phyloP scores from a whole-genome alignment of 768 basidiomycete genomes.

The Auricularia sp. region DNA sequence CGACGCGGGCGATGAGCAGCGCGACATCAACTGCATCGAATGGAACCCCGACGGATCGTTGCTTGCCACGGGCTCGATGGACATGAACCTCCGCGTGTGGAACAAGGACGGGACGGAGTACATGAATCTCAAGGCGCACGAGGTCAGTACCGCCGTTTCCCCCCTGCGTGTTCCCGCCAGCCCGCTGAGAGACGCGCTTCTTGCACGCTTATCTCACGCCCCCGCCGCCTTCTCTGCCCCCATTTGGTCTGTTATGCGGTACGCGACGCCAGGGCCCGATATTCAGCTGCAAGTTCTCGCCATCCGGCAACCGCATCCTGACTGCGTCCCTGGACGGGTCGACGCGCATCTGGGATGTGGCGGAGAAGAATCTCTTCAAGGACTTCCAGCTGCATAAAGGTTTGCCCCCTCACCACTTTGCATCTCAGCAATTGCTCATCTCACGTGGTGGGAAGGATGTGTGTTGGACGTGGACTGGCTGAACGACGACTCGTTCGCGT shows the following conservation, averaged over 20 bases:
- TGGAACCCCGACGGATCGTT: slow-evolving; percentile 69
- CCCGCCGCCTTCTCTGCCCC: slow-evolving; percentile 4
- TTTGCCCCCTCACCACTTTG: slow-evolving; percentile 16
- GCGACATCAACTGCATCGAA: slow-evolving; percentile 64
- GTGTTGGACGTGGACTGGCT: slow-evolving; percentile 79
- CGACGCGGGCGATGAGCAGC: slow-evolving; percentile 20
- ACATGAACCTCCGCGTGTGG: slow-evolving; percentile 59
- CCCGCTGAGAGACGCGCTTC: slow-evolving; percentile 19
- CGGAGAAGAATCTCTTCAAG: neutral
- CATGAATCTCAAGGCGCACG: slow-evolving; percentile 42
- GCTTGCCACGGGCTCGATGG: slow-evolving; percentile 70
- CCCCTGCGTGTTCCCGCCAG: neutral
- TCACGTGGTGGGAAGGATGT: slow-evolving; percentile 37
- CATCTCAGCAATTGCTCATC: neutral
- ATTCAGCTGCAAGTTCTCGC: neutral
- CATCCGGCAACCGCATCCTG: neutral
- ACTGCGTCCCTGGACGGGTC: neutral
- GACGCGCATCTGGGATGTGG: neutral
- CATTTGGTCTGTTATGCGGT: no score
- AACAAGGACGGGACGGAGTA: slow-evolving; percentile 51
- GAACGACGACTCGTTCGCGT: slow-evolving; percentile 57
- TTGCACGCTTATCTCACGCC: neutral
- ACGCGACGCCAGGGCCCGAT: neutral
- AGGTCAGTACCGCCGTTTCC: slow-evolving; percentile 32
- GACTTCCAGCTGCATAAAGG: slow-evolving; percentile 52